A percentile compares a stretch with the other conserved stretches of the same genome.
phyloP scores from a whole-genome alignment of 2,329 filamentous ascomycete genomes.

The Phoma sp. region DNA sequence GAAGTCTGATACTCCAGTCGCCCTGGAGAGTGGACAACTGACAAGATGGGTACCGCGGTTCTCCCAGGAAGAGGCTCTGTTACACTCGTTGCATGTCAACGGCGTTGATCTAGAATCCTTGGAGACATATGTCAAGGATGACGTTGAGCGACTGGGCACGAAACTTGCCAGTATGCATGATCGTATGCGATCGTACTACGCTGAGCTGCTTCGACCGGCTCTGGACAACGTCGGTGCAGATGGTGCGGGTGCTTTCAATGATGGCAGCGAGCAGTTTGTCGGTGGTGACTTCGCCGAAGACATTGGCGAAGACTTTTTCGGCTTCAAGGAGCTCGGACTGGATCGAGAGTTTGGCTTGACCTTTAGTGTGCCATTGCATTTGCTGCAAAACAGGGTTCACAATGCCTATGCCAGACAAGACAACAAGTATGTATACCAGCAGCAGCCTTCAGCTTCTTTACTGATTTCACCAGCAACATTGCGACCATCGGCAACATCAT shows the following conservation, averaged over 20 bases:
- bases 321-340: conserved; percentile 92
- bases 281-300: conserved; percentile 97
- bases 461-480: conserved; percentile 59
- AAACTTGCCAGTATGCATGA: conserved; percentile 89
- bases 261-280: conserved; percentile 96
- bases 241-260: conserved; percentile 89
- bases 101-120: conserved; percentile 82
- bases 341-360: conserved; percentile 90
- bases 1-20: conserved; percentile 54
- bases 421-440: conserved; percentile 55
- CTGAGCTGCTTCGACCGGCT: conserved; percentile 91
- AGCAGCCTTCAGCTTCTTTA: neutral
- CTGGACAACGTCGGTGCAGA: conserved; percentile 79
- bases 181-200: conserved; percentile 88
- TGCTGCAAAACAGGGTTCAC: conserved; percentile 89
- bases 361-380: conserved; percentile 89
- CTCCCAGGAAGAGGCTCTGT: conserved; percentile 81
- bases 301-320: conserved; percentile 98
- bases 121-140: conserved; percentile 88
- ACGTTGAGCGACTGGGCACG: conserved; percentile 81
- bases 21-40: conserved; percentile 34
- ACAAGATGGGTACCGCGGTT: conserved; percentile 70
- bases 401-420: conserved; percentile 82
- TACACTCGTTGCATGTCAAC: conserved; percentile 85
- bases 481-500: conserved; percentile 68